phyloP scores from a whole-genome alignment of 345 rosid genomes.

The Aquilaria sinensis region DNA sequence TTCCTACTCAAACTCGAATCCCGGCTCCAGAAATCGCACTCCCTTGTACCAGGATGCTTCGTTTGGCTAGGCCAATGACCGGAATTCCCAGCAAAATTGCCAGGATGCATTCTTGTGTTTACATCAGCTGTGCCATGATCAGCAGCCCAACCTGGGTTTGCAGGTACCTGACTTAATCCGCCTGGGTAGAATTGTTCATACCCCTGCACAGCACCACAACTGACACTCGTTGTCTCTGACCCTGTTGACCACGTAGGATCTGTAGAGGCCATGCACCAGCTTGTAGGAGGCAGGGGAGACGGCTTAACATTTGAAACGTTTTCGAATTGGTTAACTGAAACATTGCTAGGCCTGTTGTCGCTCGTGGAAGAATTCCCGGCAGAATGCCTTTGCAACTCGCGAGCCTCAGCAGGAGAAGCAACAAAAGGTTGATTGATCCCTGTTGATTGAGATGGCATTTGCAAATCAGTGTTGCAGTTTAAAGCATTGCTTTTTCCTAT shows the following conservation, averaged over 20 bases:
- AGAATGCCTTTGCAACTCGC: conserved; percentile 33
- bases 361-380: conserved; percentile 36
- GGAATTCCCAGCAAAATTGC: conserved; percentile 18
- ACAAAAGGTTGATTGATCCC: conserved; percentile 20
- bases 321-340: conserved; percentile 44
- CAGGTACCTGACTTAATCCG: conserved; percentile 23
- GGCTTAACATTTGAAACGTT: conserved; percentile 42
- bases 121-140: conserved; percentile 32
- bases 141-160: conserved; percentile 27
- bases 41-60: conserved; percentile 44
- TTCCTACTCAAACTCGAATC: conserved; percentile 49
- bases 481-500: conserved; percentile 62
- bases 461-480: conserved; percentile 66
- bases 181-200: conserved; percentile 23
- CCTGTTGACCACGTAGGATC: conserved; percentile 37
- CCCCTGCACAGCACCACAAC: conserved; percentile 40
- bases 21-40: conserved; percentile 40
- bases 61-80: conserved; percentile 48
- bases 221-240: conserved; percentile 28
- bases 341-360: conserved; percentile 29
- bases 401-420: conserved; percentile 25
- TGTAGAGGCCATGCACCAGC: conserved; percentile 21
- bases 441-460: conserved; percentile 39
- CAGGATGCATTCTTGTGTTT: conserved; percentile 19
- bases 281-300: conserved; percentile 31